Conservation (phyloP, 768 basidiomycete genomes). For the Lactarius vividus region DNA sequence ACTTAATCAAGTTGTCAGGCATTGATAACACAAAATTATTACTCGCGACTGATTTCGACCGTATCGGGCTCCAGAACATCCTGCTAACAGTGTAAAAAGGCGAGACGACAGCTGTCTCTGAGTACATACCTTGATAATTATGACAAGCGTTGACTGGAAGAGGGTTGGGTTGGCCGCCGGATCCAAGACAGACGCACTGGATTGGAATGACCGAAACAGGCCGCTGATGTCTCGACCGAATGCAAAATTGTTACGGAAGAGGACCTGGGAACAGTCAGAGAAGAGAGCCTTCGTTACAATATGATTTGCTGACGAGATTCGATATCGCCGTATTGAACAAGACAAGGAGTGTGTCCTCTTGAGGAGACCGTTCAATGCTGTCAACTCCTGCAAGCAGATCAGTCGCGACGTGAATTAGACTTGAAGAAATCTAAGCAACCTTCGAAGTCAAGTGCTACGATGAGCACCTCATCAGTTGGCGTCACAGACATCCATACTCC, state of each 20-base stretch:
- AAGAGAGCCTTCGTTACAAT: conserved; percentile 41
- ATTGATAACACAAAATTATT: background rate
- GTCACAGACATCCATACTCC: conserved; percentile 70
- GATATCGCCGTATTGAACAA: conserved; percentile 65
- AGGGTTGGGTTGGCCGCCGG: conserved; percentile 55
- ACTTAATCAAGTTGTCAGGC: background rate
- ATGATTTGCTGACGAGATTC: conserved; percentile 45
- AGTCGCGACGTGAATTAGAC: background rate
- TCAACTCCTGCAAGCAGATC: conserved; percentile 46
- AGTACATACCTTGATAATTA: conserved; percentile 55
- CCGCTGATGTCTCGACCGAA: conserved; percentile 56
- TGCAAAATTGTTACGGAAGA: conserved; percentile 39
- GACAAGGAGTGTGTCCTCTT: conserved; percentile 62
- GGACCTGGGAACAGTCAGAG: conserved; percentile 41
- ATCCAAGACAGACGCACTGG: conserved; percentile 53
- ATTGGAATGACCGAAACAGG: conserved; percentile 59
- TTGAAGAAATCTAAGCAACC: conserved; percentile 34
- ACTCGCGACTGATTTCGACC: conserved; percentile 54
- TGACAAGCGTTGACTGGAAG: conserved; percentile 55
- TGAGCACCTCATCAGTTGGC: conserved; percentile 50
- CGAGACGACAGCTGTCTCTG: background rate
- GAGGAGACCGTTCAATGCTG: conserved; percentile 59
- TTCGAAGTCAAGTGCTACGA: conserved; percentile 66
- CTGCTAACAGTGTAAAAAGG: conserved; percentile 32
- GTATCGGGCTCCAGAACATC: conserved; percentile 63